A percentile compares a stretch with the other conserved stretches of the same genome.
phyloP scores from a whole-genome alignment of 306 rosid genomes.

The Senna tora region DNA sequence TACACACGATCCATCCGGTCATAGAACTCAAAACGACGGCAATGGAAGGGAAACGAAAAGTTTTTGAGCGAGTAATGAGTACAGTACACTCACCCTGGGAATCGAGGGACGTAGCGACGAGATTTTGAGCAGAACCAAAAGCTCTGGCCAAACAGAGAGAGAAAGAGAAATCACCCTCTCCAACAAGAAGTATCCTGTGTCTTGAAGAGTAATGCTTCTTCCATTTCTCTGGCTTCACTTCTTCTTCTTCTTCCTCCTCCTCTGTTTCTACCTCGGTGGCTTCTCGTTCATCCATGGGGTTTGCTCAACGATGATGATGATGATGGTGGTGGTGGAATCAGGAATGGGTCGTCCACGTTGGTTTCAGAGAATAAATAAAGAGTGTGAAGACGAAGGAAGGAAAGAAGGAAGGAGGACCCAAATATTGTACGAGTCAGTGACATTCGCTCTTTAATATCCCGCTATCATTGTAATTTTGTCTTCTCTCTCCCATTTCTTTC shows the following conservation, averaged over 20 bases:
- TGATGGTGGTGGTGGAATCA: neutral
- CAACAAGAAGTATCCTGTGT: constrained; percentile 67
- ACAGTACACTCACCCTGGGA: constrained; percentile 55
- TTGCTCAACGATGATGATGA: neutral
- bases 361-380: neutral
- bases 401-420: neutral
- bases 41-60: no score
- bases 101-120: constrained; percentile 82
- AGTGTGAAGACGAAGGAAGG: neutral
- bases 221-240: constrained; percentile 54
- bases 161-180: constrained; percentile 89
- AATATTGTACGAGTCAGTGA: neutral
- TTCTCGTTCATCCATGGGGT: constrained; percentile 22
- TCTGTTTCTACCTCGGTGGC: constrained; percentile 19
- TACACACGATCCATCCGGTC: no score
- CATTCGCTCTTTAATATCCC: neutral
- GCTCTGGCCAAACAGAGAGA: constrained; percentile 59
- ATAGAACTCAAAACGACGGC: no score
- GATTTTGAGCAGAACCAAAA: constrained; percentile 67
- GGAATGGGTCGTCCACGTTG: neutral
- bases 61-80: no score
- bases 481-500: no score
- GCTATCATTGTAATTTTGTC: neutral
- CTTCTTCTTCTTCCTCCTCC: constrained; percentile 24
- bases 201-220: constrained; percentile 72